A percentile compares a stretch with the other conserved stretches of the same genome.
These are phyloP conservation scores for Tetrahymena malaccensis DNA, from an alignment of 73 alveolate genomes.

Conservation along the genomic window DNA sequence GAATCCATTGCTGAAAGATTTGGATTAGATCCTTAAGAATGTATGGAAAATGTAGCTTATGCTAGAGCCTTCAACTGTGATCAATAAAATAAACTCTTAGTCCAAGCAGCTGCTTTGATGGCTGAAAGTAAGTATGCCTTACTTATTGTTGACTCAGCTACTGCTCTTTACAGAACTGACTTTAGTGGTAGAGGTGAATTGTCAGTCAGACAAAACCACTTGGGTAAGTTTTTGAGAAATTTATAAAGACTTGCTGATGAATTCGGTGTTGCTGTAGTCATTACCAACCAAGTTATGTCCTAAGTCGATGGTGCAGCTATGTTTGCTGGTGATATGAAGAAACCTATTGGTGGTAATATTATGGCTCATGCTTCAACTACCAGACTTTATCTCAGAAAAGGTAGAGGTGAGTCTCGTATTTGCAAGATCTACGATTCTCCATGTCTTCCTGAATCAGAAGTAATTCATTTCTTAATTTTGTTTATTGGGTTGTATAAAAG, in stretches of 20 bases:
- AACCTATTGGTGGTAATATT: constrained; percentile 99
- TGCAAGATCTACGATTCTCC: constrained; percentile 96
- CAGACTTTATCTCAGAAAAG: constrained; percentile 91
- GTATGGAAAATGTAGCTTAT: constrained; percentile 91
- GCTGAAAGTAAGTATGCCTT: constrained; percentile 83
- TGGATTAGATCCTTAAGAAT: constrained; percentile 86
- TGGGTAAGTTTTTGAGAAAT: constrained; percentile 93
- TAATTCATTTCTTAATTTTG: background rate
- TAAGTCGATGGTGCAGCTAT: constrained; percentile 92
- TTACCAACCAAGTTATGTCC: constrained; percentile 96
- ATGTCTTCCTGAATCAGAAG: constrained; percentile 96
- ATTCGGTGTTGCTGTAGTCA: constrained; percentile 93
- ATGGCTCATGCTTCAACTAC: constrained; percentile 98
- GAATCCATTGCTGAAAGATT: constrained; percentile 86
- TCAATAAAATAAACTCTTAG: constrained; percentile 79
- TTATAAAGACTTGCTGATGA: constrained; percentile 96
- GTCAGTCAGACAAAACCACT: constrained; percentile 86
- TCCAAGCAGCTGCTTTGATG: constrained; percentile 90
- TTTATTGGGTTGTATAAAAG: background rate
- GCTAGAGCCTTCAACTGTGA: constrained; percentile 98
- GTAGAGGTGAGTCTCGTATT: constrained; percentile 92
- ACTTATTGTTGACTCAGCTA: constrained; percentile 93
- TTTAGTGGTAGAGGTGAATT: constrained; percentile 96
- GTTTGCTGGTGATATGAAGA: constrained; percentile 87
- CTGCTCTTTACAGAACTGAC: constrained; percentile 98